These are phyloP conservation scores for Penicillium expansum DNA, from an alignment of 2,329 filamentous ascomycete species.

Conservation along the genomic window DNA sequence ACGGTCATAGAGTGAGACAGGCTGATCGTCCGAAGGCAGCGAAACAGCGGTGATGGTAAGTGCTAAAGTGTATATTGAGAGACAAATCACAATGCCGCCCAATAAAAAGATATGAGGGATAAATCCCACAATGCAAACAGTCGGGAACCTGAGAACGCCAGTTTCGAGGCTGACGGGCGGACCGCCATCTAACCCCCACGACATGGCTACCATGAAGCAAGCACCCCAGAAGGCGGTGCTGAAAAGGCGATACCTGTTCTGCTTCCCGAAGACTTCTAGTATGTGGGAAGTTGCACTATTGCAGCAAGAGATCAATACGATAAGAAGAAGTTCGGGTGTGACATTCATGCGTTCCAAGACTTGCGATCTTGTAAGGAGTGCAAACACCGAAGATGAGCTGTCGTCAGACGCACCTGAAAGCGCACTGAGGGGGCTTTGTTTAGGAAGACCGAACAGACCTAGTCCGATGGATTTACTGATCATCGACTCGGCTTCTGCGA, in stretches of 20 bases:
- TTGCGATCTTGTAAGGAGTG: conserved; percentile 46
- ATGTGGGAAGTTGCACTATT: conserved; percentile 84
- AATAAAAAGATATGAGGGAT: conserved; percentile 90
- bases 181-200: conserved; percentile 65
- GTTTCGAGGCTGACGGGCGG: conserved; percentile 45
- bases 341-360: conserved; percentile 81
- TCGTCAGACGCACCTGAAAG: conserved; percentile 39
- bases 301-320: conserved; percentile 83
- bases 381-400: conserved; percentile 32
- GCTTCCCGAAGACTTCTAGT: conserved; percentile 75
- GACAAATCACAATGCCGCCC: conserved; percentile 71
- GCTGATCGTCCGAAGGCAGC: conserved; percentile 52
- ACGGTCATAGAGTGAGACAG: conserved; percentile 56
- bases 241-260: conserved; percentile 74
- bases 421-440: conserved; percentile 43
- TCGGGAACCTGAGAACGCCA: conserved; percentile 81
- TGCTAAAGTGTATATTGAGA: conserved; percentile 73
- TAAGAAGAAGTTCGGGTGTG: conserved; percentile 80
- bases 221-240: conserved; percentile 88
- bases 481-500: conserved; percentile 89
- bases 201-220: conserved; percentile 82
- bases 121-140: conserved; percentile 91
- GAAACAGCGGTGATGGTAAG: conserved; percentile 72
- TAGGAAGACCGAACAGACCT: conserved; percentile 58
- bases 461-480: conserved; percentile 77